Evolutionary conservation across 1,284 basidiomycete species (phyloP), one percentile per base, ranked within the genome.

Genomic region (Marasmius oreades): DNA sequence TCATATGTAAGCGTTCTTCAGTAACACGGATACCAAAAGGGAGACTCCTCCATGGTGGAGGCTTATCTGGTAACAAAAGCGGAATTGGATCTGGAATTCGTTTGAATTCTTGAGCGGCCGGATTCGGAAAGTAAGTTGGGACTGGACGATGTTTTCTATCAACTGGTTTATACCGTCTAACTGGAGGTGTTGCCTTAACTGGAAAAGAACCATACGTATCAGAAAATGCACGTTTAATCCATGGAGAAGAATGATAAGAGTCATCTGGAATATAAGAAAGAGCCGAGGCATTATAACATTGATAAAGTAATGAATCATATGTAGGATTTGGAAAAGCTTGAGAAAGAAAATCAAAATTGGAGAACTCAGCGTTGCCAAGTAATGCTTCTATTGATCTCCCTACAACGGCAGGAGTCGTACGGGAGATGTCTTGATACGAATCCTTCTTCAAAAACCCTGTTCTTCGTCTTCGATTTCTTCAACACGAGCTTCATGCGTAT

Each of bases 61-160:
- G 66, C 31, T 61, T 14, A 31, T 8, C 64, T 62, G 3, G 68
- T 63, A 2, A 72, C 53, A 1, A 55, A 4, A 58, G 51, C 0
- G 59, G 53, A 2, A 24, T 4, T 0, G 59, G 61, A 14, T 61
- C 28, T 1, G 53, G 52, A 8, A 70, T 64, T 0, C 63, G 62
- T 36, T 61, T 61, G 52, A 69, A 71, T 6, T 56, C 42, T 31
- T 67, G 64, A 1, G 62, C 66, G 0, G 53, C 48, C 0, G 65
- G 61, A 18, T 69, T 62, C 16, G 69, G 69, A 63, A 69, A 69
- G 14, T 67, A 64, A 1, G 65, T 69, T 0, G 67, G 65, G 0
- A 72, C 69, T 0, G 70, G 70, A 4, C 64, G 58, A 3, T 71
- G 68, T 56, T 70, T 71, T 0, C 61, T 46, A 26, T 68, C 62